A percentile compares a stretch with the other conserved stretches of the same genome.
phyloP scores from a whole-genome alignment of 345 rosid species.

The Brassica napus region DNA sequence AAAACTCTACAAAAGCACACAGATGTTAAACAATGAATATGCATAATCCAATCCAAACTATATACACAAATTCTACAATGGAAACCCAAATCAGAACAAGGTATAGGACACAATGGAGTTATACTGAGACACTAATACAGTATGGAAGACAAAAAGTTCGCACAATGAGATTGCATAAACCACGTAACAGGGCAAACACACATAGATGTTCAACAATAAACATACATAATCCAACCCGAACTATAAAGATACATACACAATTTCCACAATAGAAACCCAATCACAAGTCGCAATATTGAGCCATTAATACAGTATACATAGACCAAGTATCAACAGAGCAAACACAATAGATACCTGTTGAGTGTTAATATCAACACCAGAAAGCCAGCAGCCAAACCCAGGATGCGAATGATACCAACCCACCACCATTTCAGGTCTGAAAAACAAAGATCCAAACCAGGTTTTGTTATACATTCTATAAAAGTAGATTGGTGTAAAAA shows the following conservation, averaged over 20 bases:
- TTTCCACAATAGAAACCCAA: background rate
- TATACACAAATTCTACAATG: background rate
- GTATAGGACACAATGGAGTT: background rate
- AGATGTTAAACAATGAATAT: slow-evolving; percentile 15
- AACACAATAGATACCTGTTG: slow-evolving; percentile 63
- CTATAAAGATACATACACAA: background rate
- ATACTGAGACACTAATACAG: background rate
- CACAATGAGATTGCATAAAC: background rate
- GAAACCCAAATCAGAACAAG: background rate
- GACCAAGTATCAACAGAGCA: background rate
- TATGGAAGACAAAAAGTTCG: background rate
- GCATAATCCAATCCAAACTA: background rate
- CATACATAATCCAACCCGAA: background rate
- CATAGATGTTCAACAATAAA: slow-evolving; percentile 13
- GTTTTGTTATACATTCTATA: background rate
- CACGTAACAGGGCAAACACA: background rate
- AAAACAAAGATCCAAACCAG: background rate
- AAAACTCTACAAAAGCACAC: slow-evolving; percentile 69
- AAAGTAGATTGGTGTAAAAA: background rate
- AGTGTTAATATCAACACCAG: slow-evolving; percentile 97
- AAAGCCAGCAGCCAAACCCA: slow-evolving; percentile 99
- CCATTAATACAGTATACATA: background rate
- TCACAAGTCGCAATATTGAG: slow-evolving; percentile 1
- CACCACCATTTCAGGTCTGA: slow-evolving; percentile 98
- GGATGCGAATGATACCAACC: slow-evolving; percentile 99